Conservation (phyloP, 495 filamentous ascomycete genomes). For the Copromyces sp. region DNA sequence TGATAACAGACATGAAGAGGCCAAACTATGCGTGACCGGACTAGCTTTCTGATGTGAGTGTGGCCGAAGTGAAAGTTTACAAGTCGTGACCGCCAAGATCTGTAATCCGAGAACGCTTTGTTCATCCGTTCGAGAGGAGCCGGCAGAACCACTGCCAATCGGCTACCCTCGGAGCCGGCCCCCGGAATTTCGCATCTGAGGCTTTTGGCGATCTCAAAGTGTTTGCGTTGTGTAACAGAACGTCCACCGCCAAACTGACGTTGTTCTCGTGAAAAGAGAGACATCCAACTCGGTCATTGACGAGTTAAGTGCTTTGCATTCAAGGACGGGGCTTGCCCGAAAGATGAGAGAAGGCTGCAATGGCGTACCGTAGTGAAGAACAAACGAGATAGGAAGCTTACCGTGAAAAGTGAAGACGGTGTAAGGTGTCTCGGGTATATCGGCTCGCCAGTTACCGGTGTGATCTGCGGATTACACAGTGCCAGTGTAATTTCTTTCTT, state of each 20-base stretch:
- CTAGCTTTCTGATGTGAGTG: not conserved
- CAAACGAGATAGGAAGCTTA: not conserved
- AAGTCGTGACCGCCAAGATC: not conserved
- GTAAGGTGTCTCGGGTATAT: not conserved
- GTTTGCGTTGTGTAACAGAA: not conserved
- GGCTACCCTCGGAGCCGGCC: not conserved
- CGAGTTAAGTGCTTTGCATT: not conserved
- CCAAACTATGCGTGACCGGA: not conserved
- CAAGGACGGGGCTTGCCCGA: not conserved
- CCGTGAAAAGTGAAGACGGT: not conserved
- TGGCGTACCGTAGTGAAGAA: not conserved
- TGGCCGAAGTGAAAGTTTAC: not conserved
- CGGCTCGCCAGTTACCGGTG: not conserved
- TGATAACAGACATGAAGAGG: not conserved
- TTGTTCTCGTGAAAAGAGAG: conserved; percentile 1
- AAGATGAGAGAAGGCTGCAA: not conserved
- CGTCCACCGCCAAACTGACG: conserved; percentile 12
- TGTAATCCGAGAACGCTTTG: not conserved
- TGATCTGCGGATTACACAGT: not conserved
- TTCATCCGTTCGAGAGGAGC: not conserved
- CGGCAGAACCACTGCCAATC: not conserved
- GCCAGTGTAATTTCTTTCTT: not conserved
- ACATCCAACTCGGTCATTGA: not conserved
- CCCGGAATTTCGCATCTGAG: not conserved
- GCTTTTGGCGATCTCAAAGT: not conserved